Conservation (phyloP, 345 rosid genomes). For the Citrus unshiu region DNA sequence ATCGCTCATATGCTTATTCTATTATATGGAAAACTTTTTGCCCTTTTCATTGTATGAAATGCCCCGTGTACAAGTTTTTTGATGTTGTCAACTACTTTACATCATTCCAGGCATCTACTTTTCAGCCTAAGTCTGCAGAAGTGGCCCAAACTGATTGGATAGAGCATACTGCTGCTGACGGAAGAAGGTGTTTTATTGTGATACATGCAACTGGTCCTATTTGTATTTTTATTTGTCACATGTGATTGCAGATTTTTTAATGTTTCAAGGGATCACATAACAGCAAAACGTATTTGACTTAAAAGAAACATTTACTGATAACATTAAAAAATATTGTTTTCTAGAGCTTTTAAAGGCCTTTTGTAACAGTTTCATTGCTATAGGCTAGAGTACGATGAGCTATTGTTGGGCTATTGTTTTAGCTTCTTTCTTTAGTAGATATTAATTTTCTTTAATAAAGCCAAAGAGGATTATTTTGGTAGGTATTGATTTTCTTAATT, state of each 20-base stretch:
- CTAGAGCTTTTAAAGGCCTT: background rate
- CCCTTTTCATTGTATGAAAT: background rate
- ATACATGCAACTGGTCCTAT: background rate
- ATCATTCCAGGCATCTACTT: slow-evolving; percentile 33
- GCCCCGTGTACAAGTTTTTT: slow-evolving; percentile 2
- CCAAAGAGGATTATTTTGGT: background rate
- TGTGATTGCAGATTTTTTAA: slow-evolving; percentile 3
- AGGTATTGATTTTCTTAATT: background rate
- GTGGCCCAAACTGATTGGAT: slow-evolving; percentile 65
- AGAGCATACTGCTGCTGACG: slow-evolving; percentile 79
- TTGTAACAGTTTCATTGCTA: background rate
- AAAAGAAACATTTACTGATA: background rate
- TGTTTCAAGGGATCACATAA: background rate
- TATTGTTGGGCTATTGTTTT: background rate
- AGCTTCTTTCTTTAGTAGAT: background rate
- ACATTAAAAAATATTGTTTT: background rate
- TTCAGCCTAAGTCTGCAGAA: slow-evolving; percentile 40
- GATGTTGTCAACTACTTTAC: background rate
- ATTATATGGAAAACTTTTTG: background rate
- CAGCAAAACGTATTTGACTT: background rate
- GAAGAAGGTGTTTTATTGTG: slow-evolving; percentile 58
- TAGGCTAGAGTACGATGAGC: background rate
- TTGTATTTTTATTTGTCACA: background rate
- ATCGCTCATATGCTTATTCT: background rate
- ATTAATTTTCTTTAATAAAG: background rate